Conservation (phyloP, 2,329 filamentous ascomycete genomes). For the Thyridium curvatum region DNA sequence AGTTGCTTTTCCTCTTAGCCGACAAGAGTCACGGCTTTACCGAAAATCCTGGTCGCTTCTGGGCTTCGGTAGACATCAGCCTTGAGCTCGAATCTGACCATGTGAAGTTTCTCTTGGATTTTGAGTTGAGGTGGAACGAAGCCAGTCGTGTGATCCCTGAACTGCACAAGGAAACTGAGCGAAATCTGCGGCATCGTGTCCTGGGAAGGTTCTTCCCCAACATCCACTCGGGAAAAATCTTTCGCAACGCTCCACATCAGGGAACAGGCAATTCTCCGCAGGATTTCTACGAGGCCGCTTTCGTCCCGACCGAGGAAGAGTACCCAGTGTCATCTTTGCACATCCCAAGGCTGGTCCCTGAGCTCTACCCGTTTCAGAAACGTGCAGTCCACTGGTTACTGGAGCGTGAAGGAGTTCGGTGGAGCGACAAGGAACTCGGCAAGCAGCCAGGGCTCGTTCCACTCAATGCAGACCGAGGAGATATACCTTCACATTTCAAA, state of each 20-base stretch:
- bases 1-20: background rate
- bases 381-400: slow-evolving; percentile 66
- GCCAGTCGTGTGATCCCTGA: slow-evolving; percentile 8
- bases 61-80: slow-evolving; percentile 5
- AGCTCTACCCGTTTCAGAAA: slow-evolving; percentile 67
- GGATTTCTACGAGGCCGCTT: slow-evolving; percentile 64
- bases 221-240: background rate
- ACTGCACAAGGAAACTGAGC: slow-evolving; percentile 1
- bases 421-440: slow-evolving; percentile 18
- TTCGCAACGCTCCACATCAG: background rate
- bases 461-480: slow-evolving; percentile 7
- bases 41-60: slow-evolving; percentile 4
- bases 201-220: slow-evolving; percentile 13
- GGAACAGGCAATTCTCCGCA: slow-evolving; percentile 33
- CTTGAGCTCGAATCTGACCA: background rate
- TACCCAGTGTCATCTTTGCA: slow-evolving; percentile 27
- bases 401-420: slow-evolving; percentile 54
- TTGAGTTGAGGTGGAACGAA: slow-evolving; percentile 22
- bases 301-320: slow-evolving; percentile 47
- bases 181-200: background rate
- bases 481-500: slow-evolving; percentile 37
- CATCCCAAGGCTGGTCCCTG: slow-evolving; percentile 38
- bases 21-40: background rate
- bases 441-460: slow-evolving; percentile 15
- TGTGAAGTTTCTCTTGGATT: slow-evolving; percentile 4